Evolutionary conservation across 2,329 filamentous ascomycete genomes (phyloP), one percentile per base, ranked within the genome.

Genomic region (Chaetomium strumarium): DNA sequence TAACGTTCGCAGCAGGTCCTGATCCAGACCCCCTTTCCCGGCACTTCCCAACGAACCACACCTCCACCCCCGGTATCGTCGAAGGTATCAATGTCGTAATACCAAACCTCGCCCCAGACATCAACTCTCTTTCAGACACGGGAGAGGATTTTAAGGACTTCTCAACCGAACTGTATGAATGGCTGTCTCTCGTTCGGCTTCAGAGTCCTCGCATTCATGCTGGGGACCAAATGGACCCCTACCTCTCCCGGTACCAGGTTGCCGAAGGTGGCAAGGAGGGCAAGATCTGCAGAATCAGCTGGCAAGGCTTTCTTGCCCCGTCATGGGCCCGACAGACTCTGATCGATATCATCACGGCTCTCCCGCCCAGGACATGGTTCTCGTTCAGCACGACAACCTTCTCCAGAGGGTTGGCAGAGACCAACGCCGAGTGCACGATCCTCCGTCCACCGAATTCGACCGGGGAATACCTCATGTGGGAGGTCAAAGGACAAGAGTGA

Each of bases 121-220:
- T 67, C 36, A 39, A 58, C 5, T 57, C 64, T n/a, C 55, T 59
- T 6, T 49, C 72, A 57, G 57, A 69, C 34, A 72, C 73, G 37
- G 66, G 69, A 47, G 70, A 73, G 39, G 76, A 79, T 8, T 72
- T 88, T 34, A 81, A 86, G 53, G 82, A 89, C 19, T 77, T 76
- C 55, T 78, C 80, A 1, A 74, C 77, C 0, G 81, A 84, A 16
- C 64, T 85, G 12, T 83, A 90, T 58, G 88, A 93, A 68, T 93
- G 86, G 84, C 64, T 92, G 1, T 83, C 83, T 8, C 57, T 95
- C n/a, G 65, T 85, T 5, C 75, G 78, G 11, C 73, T 90, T 0
- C 70, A 74, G 10, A 89, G 86, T 51, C 81, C 84, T n/a, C 75
- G 87, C 20, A 65, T 91, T 16, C 62, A 68, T 11, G 65, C 69